These are phyloP conservation scores for Carex kokanica DNA, from an alignment of 176 grass and related monocot species.

Conservation along the genomic window DNA sequence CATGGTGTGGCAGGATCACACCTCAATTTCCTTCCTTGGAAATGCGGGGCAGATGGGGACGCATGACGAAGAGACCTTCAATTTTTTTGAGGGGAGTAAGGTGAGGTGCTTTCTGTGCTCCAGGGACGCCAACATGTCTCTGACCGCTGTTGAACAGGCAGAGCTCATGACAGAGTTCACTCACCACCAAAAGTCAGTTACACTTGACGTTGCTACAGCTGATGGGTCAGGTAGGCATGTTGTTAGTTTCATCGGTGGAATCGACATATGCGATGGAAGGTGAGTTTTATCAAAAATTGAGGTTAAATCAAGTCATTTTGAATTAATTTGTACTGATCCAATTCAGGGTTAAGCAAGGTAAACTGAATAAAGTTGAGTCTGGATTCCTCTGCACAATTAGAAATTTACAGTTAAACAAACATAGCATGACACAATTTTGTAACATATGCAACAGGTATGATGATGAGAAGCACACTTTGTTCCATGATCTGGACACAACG, in stretches of 20 bases:
- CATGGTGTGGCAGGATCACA: constrained; percentile 90
- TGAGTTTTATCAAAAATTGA: background rate
- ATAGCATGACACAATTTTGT: background rate
- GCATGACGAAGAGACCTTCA: constrained; percentile 67
- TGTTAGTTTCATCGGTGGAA: constrained; percentile 65
- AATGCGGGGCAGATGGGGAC: constrained; percentile 73
- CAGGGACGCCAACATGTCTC: constrained; percentile 46
- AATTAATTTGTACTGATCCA: background rate
- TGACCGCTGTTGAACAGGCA: constrained; percentile 52
- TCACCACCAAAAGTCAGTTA: constrained; percentile 88
- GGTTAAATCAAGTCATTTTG: background rate
- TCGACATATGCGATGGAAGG: constrained; percentile 56
- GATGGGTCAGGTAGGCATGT: constrained; percentile 32
- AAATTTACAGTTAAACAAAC: background rate
- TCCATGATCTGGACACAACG: constrained; percentile 52
- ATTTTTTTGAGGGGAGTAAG: constrained; percentile 56
- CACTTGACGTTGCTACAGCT: constrained; percentile 41
- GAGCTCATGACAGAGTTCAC: constrained; percentile 61
- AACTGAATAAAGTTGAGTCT: no score
- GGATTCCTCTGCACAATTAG: no score
- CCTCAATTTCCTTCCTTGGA: constrained; percentile 59
- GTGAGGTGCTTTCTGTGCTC: constrained; percentile 87
- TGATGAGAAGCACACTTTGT: constrained; percentile 83
- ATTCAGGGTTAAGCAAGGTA: no score
- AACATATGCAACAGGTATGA: constrained; percentile 45